A percentile compares a stretch with the other conserved stretches of the same genome.
phyloP scores from a whole-genome alignment of 352 stramenopile species.

The Phytophthora pisi region DNA sequence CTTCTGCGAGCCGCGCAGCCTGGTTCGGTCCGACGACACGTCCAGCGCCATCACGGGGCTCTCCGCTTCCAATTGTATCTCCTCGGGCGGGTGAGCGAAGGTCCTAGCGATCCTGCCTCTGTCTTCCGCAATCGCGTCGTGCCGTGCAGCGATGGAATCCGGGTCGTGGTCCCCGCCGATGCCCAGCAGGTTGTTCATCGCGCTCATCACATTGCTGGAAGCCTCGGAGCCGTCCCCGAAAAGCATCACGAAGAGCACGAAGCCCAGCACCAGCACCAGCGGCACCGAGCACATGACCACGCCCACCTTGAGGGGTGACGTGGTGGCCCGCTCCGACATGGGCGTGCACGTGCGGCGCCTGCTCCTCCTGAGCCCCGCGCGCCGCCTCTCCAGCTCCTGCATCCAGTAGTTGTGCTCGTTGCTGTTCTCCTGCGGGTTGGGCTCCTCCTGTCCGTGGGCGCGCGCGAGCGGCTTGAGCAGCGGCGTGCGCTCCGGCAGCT shows the following conservation, averaged over 20 bases:
- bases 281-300: conserved; percentile 78
- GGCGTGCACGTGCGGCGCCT: conserved; percentile 44
- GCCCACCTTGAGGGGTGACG: conserved; percentile 56
- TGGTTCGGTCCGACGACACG: conserved; percentile 19
- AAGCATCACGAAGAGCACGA: conserved; percentile 60
- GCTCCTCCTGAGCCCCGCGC: conserved; percentile 36
- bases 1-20: conserved; percentile 24
- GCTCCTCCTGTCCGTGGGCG: conserved; percentile 33
- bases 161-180: conserved; percentile 6
- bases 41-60: conserved; percentile 25
- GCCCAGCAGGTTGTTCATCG: conserved; percentile 29
- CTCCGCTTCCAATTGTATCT: conserved; percentile 22
- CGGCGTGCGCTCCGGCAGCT: conserved; percentile 35
- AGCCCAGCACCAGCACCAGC: conserved; percentile 59
- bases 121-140: conserved; percentile 8
- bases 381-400: conserved; percentile 68
- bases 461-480: conserved; percentile 37
- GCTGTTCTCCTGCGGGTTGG: conserved; percentile 42
- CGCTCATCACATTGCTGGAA: conserved; percentile 19
- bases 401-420: conserved; percentile 79
- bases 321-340: conserved; percentile 47
- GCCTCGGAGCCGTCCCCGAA: conserved; percentile 34
- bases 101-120: conserved; percentile 20
- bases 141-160: conserved; percentile 13
- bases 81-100: conserved; percentile 14